phyloP scores from a whole-genome alignment of 305 asterid genomes.

The Plantago coronopus region DNA sequence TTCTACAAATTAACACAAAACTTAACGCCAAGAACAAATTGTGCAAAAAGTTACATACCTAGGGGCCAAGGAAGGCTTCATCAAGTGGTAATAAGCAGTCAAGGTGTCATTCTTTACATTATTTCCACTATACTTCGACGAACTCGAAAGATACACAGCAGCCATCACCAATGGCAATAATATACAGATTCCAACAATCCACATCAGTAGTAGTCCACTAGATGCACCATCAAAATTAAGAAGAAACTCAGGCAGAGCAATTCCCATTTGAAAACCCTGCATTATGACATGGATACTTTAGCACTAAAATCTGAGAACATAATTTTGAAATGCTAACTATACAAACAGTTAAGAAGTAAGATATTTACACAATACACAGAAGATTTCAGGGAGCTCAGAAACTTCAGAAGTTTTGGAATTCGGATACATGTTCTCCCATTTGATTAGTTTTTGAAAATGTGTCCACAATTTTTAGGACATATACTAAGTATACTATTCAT shows the following conservation, averaged over 20 bases:
- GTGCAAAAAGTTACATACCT: conserved; percentile 39
- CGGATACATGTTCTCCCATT: no score
- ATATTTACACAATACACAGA: no score
- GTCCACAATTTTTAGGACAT: no score
- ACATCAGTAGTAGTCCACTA: conserved; percentile 60
- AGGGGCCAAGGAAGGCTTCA: conserved; percentile 92
- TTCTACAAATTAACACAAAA: conserved; percentile 14
- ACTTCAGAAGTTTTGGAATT: no score
- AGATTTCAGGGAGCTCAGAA: no score
- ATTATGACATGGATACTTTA: conserved; percentile 21
- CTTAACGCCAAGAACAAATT: conserved; percentile 12
- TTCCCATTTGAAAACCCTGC: conserved; percentile 94
- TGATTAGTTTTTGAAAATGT: no score
- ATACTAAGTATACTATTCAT: background rate
- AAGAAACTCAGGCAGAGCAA: conserved; percentile 86
- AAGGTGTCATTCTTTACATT: conserved; percentile 74
- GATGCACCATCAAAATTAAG: conserved; percentile 71
- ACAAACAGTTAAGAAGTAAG: background rate
- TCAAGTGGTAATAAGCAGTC: conserved; percentile 62
- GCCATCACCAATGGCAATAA: conserved; percentile 73
- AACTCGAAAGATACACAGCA: conserved; percentile 62
- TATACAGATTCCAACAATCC: conserved; percentile 68
- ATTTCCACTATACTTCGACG: conserved; percentile 74
- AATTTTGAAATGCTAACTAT: background rate
- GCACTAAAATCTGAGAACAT: conserved; percentile 1